phyloP scores from a whole-genome alignment of 1,139 yeast genomes.

The Nakaseomyces nivariensis region DNA sequence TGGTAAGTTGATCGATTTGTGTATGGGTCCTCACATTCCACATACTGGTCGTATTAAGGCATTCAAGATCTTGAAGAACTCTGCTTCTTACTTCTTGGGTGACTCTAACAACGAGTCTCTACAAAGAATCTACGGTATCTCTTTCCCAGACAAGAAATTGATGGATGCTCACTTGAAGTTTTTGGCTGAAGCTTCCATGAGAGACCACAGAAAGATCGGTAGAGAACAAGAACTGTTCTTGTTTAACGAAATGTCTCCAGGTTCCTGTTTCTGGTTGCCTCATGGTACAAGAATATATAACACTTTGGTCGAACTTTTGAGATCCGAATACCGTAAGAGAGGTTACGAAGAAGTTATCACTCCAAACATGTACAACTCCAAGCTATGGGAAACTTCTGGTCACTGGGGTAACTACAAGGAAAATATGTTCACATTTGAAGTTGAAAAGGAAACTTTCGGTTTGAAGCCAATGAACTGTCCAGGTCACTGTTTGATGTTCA shows the following conservation, averaged over 20 bases:
- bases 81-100: conserved; percentile 93
- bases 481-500: conserved; percentile 88
- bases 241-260: conserved; percentile 96
- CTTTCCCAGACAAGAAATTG: conserved; percentile 96
- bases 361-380: conserved; percentile 93
- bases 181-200: conserved; percentile 90
- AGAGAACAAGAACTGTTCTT: conserved; percentile 90
- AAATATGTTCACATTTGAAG: conserved; percentile 93
- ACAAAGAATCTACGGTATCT: conserved; percentile 95
- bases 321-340: conserved; percentile 76
- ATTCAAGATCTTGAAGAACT: conserved; percentile 87
- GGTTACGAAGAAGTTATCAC: conserved; percentile 97
- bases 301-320: conserved; percentile 65
- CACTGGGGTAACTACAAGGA: conserved; percentile 97
- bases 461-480: conserved; percentile 99
- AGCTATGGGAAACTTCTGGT: conserved; percentile 95
- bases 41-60: conserved; percentile 96
- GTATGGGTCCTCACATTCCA: conserved; percentile 97
- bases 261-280: conserved; percentile 95
- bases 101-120: conserved; percentile 87
- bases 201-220: conserved; percentile 97
- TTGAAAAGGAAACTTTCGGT: conserved; percentile 81
- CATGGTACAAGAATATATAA: conserved; percentile 96
- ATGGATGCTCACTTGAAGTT: conserved; percentile 95
- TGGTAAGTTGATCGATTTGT: conserved; percentile 94